phyloP scores from a whole-genome alignment of 192 early-diverging fungal genomes.

The Gonapodya prolifera region DNA sequence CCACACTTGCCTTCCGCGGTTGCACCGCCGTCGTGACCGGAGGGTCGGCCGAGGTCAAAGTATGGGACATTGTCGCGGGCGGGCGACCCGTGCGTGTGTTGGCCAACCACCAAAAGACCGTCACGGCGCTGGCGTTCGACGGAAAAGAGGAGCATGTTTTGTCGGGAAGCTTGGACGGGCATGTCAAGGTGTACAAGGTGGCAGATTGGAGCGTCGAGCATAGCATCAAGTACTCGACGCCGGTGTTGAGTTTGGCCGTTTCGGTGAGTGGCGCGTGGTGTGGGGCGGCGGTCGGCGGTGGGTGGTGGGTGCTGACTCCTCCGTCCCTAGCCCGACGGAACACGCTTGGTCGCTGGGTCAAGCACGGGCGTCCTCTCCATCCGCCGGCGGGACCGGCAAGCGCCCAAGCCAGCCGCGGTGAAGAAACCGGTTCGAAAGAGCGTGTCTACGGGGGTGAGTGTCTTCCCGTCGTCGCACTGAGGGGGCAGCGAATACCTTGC shows the following conservation, averaged over 20 bases:
- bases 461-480: no score
- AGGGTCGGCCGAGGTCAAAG: slow-evolving; percentile 63
- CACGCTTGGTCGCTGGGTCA: slow-evolving; percentile 85
- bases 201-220: slow-evolving; percentile 76
- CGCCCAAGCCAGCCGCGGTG: no score
- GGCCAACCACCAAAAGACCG: slow-evolving; percentile 91
- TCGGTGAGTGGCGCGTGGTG: no score
- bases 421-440: no score
- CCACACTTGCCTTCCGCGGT: slow-evolving; percentile 69
- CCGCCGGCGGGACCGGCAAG: no score
- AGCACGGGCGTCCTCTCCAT: slow-evolving; percentile 71
- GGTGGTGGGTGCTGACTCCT: no score
- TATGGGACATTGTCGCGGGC: slow-evolving; percentile 80
- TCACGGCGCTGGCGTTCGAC: slow-evolving; percentile 82
- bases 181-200: slow-evolving; percentile 89
- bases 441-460: no score
- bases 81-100: slow-evolving; percentile 62
- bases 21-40: slow-evolving; percentile 60
- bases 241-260: slow-evolving; percentile 78
- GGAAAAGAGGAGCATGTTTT: slow-evolving; percentile 58
- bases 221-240: slow-evolving; percentile 78
- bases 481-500: no score
- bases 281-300: no score
- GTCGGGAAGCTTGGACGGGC: slow-evolving; percentile 86
- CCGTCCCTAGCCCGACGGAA: slow-evolving; percentile 83